Evolutionary conservation across 2,329 filamentous ascomycete species (phyloP).

Genomic region (Sarocladium strictum): DNA sequence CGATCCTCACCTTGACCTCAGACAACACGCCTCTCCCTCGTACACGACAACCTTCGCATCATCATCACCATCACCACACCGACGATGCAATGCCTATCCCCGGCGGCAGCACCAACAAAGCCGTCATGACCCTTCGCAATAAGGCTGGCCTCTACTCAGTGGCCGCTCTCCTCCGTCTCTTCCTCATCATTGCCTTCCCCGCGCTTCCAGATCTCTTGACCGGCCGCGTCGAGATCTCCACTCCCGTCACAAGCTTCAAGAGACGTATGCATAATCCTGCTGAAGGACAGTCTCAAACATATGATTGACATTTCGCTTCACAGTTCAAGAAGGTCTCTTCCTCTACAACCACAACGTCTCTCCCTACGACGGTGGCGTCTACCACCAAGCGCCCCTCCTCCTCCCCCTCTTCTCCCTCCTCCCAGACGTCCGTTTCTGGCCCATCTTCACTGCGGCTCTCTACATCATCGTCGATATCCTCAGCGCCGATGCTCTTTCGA

Average conservation of each 20-base stretch:
- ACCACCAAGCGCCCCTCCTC: conserved; percentile 77
- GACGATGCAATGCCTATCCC: conserved; percentile 29
- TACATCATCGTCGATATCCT: conserved; percentile 78
- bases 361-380: conserved; percentile 90
- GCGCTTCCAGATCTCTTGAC: conserved; percentile 78
- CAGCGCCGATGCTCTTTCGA: conserved; percentile 71
- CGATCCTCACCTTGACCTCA: neutral
- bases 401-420: conserved; percentile 88
- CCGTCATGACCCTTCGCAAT: conserved; percentile 31
- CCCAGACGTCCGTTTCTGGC: conserved; percentile 60
- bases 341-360: conserved; percentile 95
- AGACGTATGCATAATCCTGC: conserved; percentile 59
- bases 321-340: conserved; percentile 94
- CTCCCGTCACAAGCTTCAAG: conserved; percentile 96
- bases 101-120: conserved; percentile 9
- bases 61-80: neutral
- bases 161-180: conserved; percentile 71
- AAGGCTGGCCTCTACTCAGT: conserved; percentile 59
- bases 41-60: neutral
- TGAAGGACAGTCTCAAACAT: neutral
- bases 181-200: conserved; percentile 77
- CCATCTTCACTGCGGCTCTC: conserved; percentile 70
- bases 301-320: neutral
- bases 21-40: conserved; percentile 5
- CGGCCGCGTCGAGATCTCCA: conserved; percentile 91